Base-by-base conservation (phyloP, 345 rosid species). In the Hibiscus tridactylites region DNA sequence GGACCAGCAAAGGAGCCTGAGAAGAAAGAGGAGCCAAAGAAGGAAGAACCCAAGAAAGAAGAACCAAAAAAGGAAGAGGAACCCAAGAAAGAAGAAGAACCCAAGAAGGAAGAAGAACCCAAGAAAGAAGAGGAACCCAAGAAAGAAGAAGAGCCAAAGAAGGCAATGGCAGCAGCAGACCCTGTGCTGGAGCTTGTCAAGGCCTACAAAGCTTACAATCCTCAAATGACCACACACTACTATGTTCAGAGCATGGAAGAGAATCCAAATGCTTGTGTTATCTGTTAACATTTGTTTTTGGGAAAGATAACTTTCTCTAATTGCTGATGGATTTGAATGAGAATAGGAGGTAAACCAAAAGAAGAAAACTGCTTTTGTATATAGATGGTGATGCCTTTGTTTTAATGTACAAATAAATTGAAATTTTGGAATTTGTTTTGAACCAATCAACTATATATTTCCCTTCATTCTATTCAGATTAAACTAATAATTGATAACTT, bases 201-300 rank as follows among this genome's bases (percentile, higher is more conserved):
- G 81, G 87, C 94, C 13, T 93, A 91, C 80, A 91, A 76, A 81
- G 88, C 91, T 5, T 91, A 93, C 47, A 91, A 93, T 81, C 97
- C 98, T 80, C 88, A 88, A 26, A 58, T 81, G 80, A 85, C 92
- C 19, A 80, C 82, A 3, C 79, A 93, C 68, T 93, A 91, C 81
- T 80, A 90, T 78, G 92, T 78, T 29, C 98, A 84, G 53, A 93
- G 96, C 83, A 87, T 90, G 52, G 98, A 93, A 67, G 98, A 93
- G 86, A 88, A 91, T 68, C 97, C 98, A 73, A 93, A 90, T 76
- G 98, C 94, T 59, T 93, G 97, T 77, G 90, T 81, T 69, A 91
- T 93, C n/a, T 86, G 79, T 60, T 85, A 46, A 83, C 19, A 63
- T 17, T 21, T 49, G 42, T 26, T 6, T 72, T 61, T 65, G 60